Base-by-base conservation (phyloP, 805 yeast species). In the Starmerella floris region DNA sequence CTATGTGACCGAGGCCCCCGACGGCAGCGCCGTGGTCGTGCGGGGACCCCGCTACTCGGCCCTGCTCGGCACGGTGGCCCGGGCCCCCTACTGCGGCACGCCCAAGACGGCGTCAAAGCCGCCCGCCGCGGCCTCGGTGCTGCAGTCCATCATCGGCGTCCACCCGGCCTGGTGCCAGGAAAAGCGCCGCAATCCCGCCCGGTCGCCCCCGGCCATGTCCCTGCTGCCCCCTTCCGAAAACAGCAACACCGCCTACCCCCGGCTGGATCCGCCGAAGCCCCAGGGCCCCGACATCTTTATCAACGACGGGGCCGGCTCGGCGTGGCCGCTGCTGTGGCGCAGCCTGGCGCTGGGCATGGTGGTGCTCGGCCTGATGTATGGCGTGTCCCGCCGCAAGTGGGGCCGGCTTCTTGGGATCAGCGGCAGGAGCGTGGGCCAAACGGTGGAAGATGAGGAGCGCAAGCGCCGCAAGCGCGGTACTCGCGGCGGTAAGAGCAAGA, bases 381-480 rank as follows among this genome's bases (percentile, higher is more conserved):
- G 28, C 11, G 13, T 25, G 11, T 9, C 28, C 11, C 13, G 13
- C 28, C 13, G 28, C 11, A 8, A 8, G 28, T 25, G 28, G 28
- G 13, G 13, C 8, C 28, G 13, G 28, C 28, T 13, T 25, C 11
- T 9, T 9, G 11, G 28, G 11, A 13, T 8, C 28, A 8, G 28
- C 8, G 13, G 11, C 13, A 8, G 28, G 28, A 9, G 8, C 13
- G 28, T 13, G 8, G 28, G 28, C 13, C 11, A 25, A 8, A 25
- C 11, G 8, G 8, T 25, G 11, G 28, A 25, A 13, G 28, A 25
- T 8, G 32, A n/a, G 17, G 40, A 34, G 16, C 26, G 38, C 13
- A 77, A 74, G 60, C 78, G 72, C 54, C 68, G 95, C 23, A 85
- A 83, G 56, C 71, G 95, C 55, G 95, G 95, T 4, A 68, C 79